A percentile compares a stretch with the other conserved stretches of the same genome.
These are phyloP conservation scores for Protomyces pachydermus DNA, from an alignment of 1,139 yeast genomes.

Conservation along the genomic window DNA sequence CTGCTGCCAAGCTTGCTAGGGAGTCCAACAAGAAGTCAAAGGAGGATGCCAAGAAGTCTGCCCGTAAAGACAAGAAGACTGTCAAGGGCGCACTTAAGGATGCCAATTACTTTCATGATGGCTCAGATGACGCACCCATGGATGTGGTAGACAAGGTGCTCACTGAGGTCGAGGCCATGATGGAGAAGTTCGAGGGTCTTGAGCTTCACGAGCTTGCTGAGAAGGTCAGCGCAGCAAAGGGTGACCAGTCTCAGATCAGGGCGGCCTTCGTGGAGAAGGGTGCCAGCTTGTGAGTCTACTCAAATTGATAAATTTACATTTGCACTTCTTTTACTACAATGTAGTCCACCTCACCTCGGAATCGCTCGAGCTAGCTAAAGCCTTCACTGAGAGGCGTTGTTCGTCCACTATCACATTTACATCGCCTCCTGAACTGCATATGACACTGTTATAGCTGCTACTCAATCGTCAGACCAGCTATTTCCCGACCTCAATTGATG, in stretches of 20 bases:
- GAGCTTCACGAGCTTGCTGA: conserved; percentile 38
- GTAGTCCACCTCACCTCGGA: no score
- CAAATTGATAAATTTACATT: neutral
- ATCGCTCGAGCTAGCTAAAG: no score
- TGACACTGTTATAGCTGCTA: no score
- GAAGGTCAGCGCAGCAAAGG: conserved; percentile 48
- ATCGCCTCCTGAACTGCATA: no score
- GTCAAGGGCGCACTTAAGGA: conserved; percentile 82
- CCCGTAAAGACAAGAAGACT: conserved; percentile 95
- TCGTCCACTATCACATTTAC: no score
- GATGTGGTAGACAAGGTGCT: conserved; percentile 50
- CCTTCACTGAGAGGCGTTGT: no score
- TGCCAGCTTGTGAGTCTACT: neutral
- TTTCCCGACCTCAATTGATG: no score
- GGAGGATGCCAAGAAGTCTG: conserved; percentile 95
- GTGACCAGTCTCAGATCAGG: conserved; percentile 43
- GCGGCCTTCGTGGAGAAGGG: conserved; percentile 20
- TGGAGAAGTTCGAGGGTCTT: conserved; percentile 73
- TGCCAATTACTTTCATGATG: conserved; percentile 70
- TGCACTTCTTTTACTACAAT: neutral
- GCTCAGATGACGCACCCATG: conserved; percentile 53
- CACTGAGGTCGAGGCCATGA: conserved; percentile 69
- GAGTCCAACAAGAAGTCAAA: conserved; percentile 75
- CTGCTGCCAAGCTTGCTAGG: conserved; percentile 54
- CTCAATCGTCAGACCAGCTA: no score